Evolutionary conservation across 495 filamentous ascomycete species (phyloP).

Genomic region (Penicillium tannophilum): DNA sequence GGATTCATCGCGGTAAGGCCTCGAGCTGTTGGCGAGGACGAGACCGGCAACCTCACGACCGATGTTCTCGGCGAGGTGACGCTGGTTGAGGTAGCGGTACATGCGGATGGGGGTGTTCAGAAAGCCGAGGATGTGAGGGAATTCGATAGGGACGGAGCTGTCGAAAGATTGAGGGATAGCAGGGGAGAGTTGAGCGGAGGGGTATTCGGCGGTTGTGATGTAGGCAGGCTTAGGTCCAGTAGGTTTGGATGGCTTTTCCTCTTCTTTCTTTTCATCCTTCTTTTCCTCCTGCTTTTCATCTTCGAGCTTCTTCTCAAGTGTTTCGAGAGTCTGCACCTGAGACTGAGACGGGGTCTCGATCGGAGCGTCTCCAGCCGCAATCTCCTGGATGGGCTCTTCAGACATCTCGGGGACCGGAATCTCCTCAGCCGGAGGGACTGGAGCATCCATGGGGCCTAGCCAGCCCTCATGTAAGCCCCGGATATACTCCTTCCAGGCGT

Average conservation of each 20-base stretch:
- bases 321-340: neutral
- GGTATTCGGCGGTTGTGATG: constrained; percentile 70
- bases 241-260: constrained; percentile 56
- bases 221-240: constrained; percentile 56
- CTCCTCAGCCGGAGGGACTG: constrained; percentile 23
- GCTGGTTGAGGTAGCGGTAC: constrained; percentile 86
- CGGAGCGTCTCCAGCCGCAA: constrained; percentile 25
- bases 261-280: constrained; percentile 47
- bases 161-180: constrained; percentile 60
- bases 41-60: constrained; percentile 87
- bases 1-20: constrained; percentile 39
- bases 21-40: constrained; percentile 68
- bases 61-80: constrained; percentile 80
- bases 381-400: constrained; percentile 34
- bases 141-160: constrained; percentile 70
- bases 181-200: constrained; percentile 58
- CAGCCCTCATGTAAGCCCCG: constrained; percentile 94
- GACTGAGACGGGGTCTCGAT: constrained; percentile 19
- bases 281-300: constrained; percentile 41
- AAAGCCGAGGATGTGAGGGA: constrained; percentile 94
- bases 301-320: constrained; percentile 30
- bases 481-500: constrained; percentile 98
- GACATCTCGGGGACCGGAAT: constrained; percentile 20
- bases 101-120: constrained; percentile 84
- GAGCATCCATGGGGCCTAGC: constrained; percentile 77